phyloP scores from a whole-genome alignment of 805 yeast genomes.

The Candida tibetensis region DNA sequence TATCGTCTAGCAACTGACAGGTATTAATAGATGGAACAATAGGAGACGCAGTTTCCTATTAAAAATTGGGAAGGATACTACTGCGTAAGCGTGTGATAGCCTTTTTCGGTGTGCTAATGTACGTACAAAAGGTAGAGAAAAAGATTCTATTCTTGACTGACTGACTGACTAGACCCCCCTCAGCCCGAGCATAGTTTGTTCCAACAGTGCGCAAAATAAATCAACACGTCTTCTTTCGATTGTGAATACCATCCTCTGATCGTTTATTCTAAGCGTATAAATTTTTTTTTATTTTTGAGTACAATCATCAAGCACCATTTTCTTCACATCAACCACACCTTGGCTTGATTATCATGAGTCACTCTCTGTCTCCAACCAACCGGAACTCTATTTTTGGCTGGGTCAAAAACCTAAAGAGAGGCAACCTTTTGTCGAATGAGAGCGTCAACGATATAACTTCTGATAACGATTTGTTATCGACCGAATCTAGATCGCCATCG shows the following conservation, averaged over 20 bases:
- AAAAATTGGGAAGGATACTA: background rate
- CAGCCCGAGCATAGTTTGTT: background rate
- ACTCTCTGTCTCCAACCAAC: slow-evolving; percentile 37
- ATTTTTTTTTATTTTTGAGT: background rate
- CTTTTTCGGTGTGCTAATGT: too few relatives aligned
- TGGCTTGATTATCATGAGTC: slow-evolving; percentile 27
- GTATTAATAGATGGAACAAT: background rate
- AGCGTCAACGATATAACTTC: slow-evolving; percentile 32
- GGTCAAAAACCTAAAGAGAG: slow-evolving; percentile 43
- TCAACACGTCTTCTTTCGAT: background rate
- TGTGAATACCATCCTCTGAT: background rate
- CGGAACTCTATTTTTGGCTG: slow-evolving; percentile 42
- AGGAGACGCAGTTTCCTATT: background rate
- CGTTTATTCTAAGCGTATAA: background rate
- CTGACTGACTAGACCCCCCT: background rate
- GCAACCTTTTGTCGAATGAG: slow-evolving; percentile 35
- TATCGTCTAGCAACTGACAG: background rate
- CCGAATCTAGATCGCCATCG: slow-evolving; percentile 14
- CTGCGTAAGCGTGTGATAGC: too few relatives aligned
- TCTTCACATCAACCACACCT: background rate
- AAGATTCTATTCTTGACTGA: too few relatives aligned
- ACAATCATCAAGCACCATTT: too few relatives aligned
- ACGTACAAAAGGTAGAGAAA: too few relatives aligned
- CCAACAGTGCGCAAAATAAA: background rate
- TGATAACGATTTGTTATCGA: slow-evolving; percentile 17